Evolutionary conservation across 805 yeast genomes (phyloP), one percentile per base, ranked within the genome.

Genomic region (Candida tammaniensis): DNA sequence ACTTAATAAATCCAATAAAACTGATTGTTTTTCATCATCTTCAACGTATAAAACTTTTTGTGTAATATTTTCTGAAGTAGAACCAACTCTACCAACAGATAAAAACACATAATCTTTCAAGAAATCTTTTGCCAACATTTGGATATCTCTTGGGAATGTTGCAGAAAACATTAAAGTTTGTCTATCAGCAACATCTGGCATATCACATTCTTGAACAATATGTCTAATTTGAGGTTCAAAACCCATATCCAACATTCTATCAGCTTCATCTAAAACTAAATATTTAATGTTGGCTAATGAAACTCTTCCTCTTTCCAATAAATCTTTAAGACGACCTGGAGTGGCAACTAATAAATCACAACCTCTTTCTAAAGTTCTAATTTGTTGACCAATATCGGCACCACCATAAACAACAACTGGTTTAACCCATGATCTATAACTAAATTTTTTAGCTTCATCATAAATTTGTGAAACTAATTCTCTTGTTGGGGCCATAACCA

Each of bases 191-290:
- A 86, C 94, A 47, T 73, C 80, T 44, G 99, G 97, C 98, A 93
- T 93, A 64, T 88, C 98, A 74, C 94, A 89, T 49, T 85, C 95
- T 68, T 91, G 94, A 44, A 93, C 98, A 57, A 93, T 91, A 64
- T 88, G 85, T 78, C 98, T 86, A 61, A 93, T 93, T 76, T 93
- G 98, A 48, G 97, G 97, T 74, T 93, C 98, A 72, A 93, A 93
- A 78, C 98, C 98, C 98, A 93, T 93, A 80, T 93, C 98, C 71
- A 93, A 81, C 98, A 93, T 93, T 75, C 98, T 86, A 71, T 93
- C 98, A 58, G 98, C 98, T 76, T 91, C 98, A 69, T 91, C 98
- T 50, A 93, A 76, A 34, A 93, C 97, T 62, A 93, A 78, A 68
- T 86, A 93, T 64, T 85, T 87, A 68, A 91, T 87, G 68, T 86